A percentile compares a stretch with the other conserved stretches of the same genome.
Evolutionary conservation across 257 asterid species (phyloP).

Genomic region (Solanum appendiculatum): DNA sequence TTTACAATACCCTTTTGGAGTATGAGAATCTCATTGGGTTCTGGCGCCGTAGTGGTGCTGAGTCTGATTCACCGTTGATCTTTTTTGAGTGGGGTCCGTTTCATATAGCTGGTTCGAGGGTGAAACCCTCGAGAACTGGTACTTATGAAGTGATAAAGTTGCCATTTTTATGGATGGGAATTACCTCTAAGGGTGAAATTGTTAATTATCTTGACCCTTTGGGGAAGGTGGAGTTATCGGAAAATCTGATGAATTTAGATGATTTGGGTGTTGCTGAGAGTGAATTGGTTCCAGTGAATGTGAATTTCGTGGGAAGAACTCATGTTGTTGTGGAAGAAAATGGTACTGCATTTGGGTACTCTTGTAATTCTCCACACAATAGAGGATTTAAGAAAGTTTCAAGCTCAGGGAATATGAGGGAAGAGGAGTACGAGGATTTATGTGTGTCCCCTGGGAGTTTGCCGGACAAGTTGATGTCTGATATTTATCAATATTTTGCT

Average conservation of each 20-base stretch:
- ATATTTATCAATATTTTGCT: slow-evolving; percentile 79
- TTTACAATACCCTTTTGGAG: slow-evolving; percentile 52
- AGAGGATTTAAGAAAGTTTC: slow-evolving; percentile 4
- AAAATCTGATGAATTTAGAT: slow-evolving; percentile 24
- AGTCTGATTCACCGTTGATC: slow-evolving; percentile 19
- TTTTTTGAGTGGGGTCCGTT: slow-evolving; percentile 84
- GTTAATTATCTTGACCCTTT: slow-evolving; percentile 60
- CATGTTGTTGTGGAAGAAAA: slow-evolving; percentile 72
- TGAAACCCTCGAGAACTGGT: slow-evolving; percentile 37
- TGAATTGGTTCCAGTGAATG: slow-evolving; percentile 54
- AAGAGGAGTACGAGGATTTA: slow-evolving; percentile 41
- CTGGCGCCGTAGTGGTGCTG: slow-evolving; percentile 73
- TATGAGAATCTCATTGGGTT: slow-evolving; percentile 69
- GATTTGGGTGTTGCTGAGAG: slow-evolving; percentile 25
- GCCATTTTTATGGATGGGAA: slow-evolving; percentile 60
- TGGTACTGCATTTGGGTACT: slow-evolving; percentile 8
- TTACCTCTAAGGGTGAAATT: slow-evolving; percentile 45
- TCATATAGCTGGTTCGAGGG: slow-evolving; percentile 56
- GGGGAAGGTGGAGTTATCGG: slow-evolving; percentile 35
- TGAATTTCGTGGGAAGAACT: slow-evolving; percentile 48
- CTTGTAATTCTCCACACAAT: slow-evolving; percentile 20
- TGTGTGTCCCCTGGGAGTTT: slow-evolving; percentile 57
- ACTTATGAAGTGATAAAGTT: slow-evolving; percentile 50
- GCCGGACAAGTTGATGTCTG: slow-evolving; percentile 54
- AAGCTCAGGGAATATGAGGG: slow-evolving; percentile 31